Evolutionary conservation across 306 rosid genomes (phyloP), one percentile per base, ranked within the genome.

Genomic region (Glycine tomentella): DNA sequence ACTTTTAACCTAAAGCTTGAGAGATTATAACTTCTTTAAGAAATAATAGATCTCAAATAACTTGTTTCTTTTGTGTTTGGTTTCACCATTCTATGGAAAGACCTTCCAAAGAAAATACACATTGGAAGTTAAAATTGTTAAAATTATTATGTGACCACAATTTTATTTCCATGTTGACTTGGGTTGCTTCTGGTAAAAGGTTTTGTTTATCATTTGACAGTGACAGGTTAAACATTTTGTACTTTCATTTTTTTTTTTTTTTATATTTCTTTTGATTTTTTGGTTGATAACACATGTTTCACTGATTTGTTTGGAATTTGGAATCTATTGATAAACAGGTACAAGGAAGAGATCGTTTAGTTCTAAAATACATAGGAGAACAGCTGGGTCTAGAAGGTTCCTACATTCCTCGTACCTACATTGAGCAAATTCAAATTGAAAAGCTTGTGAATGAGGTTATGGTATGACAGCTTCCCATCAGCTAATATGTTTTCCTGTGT

Each of bases 341-440:
- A 78, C 99, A 93, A 86, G 99, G 99, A 84, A 93, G 85, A 81
- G 99, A 96, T 80, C 97, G 99, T 50, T 61, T 87, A 77, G 84
- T 84, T 71, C 91, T 93, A 83, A 81, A 90, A 84, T 36, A 38
- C 38, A 79, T 89, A 11, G 99, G 93, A n/a, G 84, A 90, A 81
- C 91, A 89, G 86, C 95, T 96, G 85, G 97, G 97, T 64, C 87
- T 96, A 80, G 94, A 96, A 77, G 98, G 97, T 77, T 90, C 98
- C 81, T 96, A 93, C 85, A 89, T 88, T 87, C 97, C 99, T 85
- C 98, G 98, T 40, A 96, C 99, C 72, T 96, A 96, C 68, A 96
- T 96, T 61, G 99, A 96, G 80, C 99, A 96, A 86, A 96, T 96
- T 85, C 99, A 96, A 83, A 87, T 96, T 83, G 99, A 96, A 86